Evolutionary conservation across 176 grass and related monocot species (phyloP).

Genomic region (Zizania latifolia): DNA sequence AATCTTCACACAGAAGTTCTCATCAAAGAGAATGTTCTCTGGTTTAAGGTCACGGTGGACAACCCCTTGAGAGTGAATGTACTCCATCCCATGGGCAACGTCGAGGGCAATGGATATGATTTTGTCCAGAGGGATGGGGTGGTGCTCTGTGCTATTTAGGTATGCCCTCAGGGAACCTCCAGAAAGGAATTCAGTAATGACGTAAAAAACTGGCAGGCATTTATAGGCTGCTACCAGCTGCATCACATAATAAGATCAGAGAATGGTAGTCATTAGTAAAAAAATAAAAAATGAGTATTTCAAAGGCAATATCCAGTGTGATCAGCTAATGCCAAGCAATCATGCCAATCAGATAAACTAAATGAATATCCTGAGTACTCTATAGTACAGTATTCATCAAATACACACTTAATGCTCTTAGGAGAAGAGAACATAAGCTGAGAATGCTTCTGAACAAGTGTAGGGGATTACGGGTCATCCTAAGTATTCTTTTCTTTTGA

Average conservation of each 20-base stretch:
- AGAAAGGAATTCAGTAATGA: slow-evolving; percentile 60
- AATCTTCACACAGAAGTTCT: slow-evolving; percentile 59
- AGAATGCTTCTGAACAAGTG: not conserved
- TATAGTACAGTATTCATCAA: not conserved
- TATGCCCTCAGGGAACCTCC: slow-evolving; percentile 73
- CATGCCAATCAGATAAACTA: not conserved
- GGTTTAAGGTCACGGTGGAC: slow-evolving; percentile 63
- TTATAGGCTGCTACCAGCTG: slow-evolving; percentile 66
- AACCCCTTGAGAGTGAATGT: slow-evolving; percentile 71
- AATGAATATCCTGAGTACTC: not conserved
- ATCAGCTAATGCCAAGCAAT: not conserved
- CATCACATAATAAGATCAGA: slow-evolving; percentile 1
- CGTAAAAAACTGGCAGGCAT: slow-evolving; percentile 51
- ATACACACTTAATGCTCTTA: not conserved
- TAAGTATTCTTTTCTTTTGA: not conserved
- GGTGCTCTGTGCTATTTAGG: slow-evolving; percentile 43
- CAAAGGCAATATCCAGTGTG: not conserved
- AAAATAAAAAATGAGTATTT: not conserved
- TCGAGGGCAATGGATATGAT: slow-evolving; percentile 46
- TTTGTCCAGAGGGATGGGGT: slow-evolving; percentile 49
- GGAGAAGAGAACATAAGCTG: not conserved
- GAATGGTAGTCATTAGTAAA: not conserved
- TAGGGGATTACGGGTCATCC: not conserved
- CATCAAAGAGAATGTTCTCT: slow-evolving; percentile 73
- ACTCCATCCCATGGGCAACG: slow-evolving; percentile 63